A percentile compares a stretch with the other conserved stretches of the same genome.
Conservation (phyloP, 495 filamentous ascomycete species). For the Letharia lupina region DNA sequence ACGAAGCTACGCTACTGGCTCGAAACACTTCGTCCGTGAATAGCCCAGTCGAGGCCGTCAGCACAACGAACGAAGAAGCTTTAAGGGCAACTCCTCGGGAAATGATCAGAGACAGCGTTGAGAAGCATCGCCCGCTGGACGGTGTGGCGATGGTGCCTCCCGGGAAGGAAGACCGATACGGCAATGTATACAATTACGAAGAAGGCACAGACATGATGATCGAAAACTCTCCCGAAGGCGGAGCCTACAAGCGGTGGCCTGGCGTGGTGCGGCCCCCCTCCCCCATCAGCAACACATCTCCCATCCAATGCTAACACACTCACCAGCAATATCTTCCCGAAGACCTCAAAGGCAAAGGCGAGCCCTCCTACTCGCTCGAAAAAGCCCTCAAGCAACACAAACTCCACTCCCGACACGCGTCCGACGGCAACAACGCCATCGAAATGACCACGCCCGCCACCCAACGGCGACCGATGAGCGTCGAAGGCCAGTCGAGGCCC, state of each 20-base stretch:
- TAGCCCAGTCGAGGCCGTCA: constrained; percentile 72
- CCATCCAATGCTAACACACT: not conserved
- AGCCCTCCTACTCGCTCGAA: constrained; percentile 64
- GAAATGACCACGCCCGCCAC: constrained; percentile 18
- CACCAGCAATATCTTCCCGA: constrained; percentile 56
- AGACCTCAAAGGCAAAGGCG: constrained; percentile 74
- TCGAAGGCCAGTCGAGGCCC: not conserved
- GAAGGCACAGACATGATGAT: constrained; percentile 81
- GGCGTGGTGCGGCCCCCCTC: constrained; percentile 43
- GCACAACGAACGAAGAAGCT: constrained; percentile 64
- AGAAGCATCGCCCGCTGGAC: constrained; percentile 73
- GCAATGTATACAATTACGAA: constrained; percentile 65
- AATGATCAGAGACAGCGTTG: constrained; percentile 65
- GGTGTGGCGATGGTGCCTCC: constrained; percentile 71
- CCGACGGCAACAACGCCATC: constrained; percentile 17
- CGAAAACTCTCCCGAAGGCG: constrained; percentile 51
- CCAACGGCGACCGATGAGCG: constrained; percentile 11
- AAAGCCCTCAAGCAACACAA: constrained; percentile 48
- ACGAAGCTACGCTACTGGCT: constrained; percentile 70
- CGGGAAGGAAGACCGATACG: constrained; percentile 55
- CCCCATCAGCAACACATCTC: not conserved
- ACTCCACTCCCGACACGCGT: constrained; percentile 19
- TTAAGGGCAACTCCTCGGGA: constrained; percentile 75
- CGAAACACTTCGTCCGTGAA: constrained; percentile 54
- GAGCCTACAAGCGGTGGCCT: constrained; percentile 58